A percentile compares a stretch with the other conserved stretches of the same genome.
These are phyloP conservation scores for Abrus precatorius DNA, from an alignment of 306 rosid genomes.

Conservation along the genomic window DNA sequence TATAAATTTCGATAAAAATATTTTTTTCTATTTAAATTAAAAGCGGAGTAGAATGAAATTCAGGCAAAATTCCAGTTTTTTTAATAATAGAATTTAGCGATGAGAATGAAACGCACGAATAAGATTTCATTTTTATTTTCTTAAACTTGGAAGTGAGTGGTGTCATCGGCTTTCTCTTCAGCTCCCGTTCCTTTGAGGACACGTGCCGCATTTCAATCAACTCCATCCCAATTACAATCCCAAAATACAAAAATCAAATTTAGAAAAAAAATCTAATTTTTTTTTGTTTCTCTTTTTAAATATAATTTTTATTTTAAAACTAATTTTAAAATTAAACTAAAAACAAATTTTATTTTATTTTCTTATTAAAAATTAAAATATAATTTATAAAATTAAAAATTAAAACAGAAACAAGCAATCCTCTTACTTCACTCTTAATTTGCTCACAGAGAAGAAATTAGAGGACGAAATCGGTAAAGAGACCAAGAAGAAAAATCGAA, in stretches of 20 bases:
- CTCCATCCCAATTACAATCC: conserved; percentile 47
- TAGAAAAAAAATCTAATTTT: too few relatives aligned
- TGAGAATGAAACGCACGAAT: conserved; percentile 69
- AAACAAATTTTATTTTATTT: too few relatives aligned
- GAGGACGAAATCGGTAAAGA: conserved; percentile 43
- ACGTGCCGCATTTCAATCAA: conserved; percentile 80
- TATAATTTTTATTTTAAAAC: too few relatives aligned
- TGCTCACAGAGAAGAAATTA: conserved; percentile 68
- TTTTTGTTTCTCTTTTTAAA: too few relatives aligned
- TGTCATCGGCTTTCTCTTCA: conserved; percentile 86
- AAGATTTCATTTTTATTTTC: conserved; percentile 81
- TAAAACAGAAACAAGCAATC: too few relatives aligned
- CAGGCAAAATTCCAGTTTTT: too few relatives aligned
- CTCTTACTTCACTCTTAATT: neutral
- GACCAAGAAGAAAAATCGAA: conserved; percentile 51
- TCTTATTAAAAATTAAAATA: too few relatives aligned
- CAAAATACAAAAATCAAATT: neutral
- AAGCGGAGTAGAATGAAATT: too few relatives aligned
- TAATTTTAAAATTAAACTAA: too few relatives aligned
- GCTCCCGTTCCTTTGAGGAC: conserved; percentile 81
- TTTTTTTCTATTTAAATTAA: too few relatives aligned
- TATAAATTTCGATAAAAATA: too few relatives aligned
- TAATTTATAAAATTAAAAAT: too few relatives aligned
- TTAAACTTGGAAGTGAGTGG: conserved; percentile 85
- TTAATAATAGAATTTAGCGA: neutral